Evolutionary conservation across 2,329 filamentous ascomycete genomes (phyloP).

Genomic region (Neonectria punicea): DNA sequence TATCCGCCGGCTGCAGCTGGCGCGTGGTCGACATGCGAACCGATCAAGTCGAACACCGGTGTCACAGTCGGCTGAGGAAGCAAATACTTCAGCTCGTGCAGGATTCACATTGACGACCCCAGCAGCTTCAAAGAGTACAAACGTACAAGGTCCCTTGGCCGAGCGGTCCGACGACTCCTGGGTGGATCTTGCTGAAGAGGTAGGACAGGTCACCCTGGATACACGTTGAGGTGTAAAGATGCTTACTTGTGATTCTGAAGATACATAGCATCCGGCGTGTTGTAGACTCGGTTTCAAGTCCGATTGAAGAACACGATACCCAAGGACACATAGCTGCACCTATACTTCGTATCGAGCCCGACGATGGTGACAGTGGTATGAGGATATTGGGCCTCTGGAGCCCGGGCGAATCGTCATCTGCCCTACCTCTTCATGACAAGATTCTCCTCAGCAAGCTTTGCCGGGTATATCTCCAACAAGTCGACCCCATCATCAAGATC

Average conservation of each 20-base stretch:
- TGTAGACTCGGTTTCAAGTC: constrained; percentile 1
- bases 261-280: constrained; percentile 7
- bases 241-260: not conserved
- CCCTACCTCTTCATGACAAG: not conserved
- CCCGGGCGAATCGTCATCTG: too few relatives aligned
- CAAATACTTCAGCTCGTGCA: not conserved
- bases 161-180: not conserved
- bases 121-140: not conserved
- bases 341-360: not conserved
- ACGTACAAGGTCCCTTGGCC: not conserved
- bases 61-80: too few relatives aligned
- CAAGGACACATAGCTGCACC: not conserved
- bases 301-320: not conserved
- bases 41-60: constrained; percentile 4
- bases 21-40: constrained; percentile 31
- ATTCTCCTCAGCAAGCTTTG: constrained; percentile 1
- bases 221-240: not conserved
- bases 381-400: not conserved
- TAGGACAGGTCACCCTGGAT: not conserved
- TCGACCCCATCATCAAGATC: constrained; percentile 31
- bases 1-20: constrained; percentile 28
- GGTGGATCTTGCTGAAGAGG: constrained; percentile 12
- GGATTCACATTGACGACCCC: not conserved
- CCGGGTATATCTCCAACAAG: constrained; percentile 21
- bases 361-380: not conserved